Percentiles rank a stretch among this genome's conserved stretches.
These are phyloP conservation scores for Avena atlantica DNA, from an alignment of 176 grass and related monocot species.

Conservation along the genomic window DNA sequence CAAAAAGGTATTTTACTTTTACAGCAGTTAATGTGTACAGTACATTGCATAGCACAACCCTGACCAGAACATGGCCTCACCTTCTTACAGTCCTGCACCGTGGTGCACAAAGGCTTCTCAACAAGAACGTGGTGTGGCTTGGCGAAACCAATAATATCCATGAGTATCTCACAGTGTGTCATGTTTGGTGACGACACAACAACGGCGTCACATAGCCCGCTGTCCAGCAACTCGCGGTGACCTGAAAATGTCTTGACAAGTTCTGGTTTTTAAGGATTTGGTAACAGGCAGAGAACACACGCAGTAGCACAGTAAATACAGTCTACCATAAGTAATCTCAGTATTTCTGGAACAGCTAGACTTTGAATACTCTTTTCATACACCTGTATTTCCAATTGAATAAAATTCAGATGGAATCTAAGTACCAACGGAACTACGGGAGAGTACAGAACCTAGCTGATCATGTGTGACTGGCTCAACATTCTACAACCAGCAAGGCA, in stretches of 20 bases:
- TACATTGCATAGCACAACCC: neutral
- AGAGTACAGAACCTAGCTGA: neutral
- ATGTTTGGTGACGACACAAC: constrained; percentile 91
- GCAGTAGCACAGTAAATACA: neutral
- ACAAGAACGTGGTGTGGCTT: constrained; percentile 83
- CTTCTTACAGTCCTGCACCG: constrained; percentile 75
- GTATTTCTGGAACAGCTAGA: neutral
- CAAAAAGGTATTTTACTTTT: neutral
- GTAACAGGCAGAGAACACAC: neutral
- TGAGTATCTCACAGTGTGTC: constrained; percentile 88
- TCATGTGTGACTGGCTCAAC: neutral
- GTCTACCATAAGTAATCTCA: neutral
- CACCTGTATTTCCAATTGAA: no score
- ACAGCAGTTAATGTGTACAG: neutral
- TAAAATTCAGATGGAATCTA: neutral
- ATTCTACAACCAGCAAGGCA: constrained; percentile 8
- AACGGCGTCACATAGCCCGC: constrained; percentile 76
- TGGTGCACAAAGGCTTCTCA: constrained; percentile 93
- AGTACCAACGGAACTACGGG: neutral
- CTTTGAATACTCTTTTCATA: no score
- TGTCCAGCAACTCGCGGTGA: constrained; percentile 74
- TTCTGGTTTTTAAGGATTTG: constrained; percentile 32
- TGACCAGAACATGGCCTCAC: constrained; percentile 35
- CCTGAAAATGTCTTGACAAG: constrained; percentile 80
- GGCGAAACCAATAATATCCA: constrained; percentile 70